Conservation (phyloP, 2,329 filamentous ascomycete genomes). For the Tolypocladium tropicale region DNA sequence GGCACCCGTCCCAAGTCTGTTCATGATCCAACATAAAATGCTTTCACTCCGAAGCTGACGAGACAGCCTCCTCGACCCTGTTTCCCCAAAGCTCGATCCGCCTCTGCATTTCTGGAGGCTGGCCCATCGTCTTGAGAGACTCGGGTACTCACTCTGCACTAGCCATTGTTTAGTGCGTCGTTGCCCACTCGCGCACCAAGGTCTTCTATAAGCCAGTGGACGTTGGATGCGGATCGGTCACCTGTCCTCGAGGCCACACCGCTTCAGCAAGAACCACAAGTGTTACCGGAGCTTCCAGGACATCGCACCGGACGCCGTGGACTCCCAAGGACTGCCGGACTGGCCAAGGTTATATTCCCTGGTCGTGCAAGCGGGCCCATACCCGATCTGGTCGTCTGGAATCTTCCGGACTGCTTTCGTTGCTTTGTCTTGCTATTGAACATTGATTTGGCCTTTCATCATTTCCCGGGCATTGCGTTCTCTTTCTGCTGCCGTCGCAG, state of each 20-base stretch:
- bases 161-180: neutral
- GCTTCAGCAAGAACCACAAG: neutral
- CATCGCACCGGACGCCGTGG: neutral
- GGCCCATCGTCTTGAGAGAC: neutral
- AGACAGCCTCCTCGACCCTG: neutral
- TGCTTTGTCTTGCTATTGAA: neutral
- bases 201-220: neutral
- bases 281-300: neutral
- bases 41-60: neutral
- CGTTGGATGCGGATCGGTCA: neutral
- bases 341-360: conserved; percentile 5
- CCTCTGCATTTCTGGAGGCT: neutral
- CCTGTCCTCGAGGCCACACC: neutral
- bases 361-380: neutral
- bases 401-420: conserved; percentile 2
- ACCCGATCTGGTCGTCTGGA: conserved; percentile 5
- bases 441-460: neutral
- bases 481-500: conserved; percentile 6
- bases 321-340: conserved; percentile 2
- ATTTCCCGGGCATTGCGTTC: neutral
- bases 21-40: conserved; percentile 4
- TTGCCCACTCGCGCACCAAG: neutral
- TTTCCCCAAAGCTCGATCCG: neutral
- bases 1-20: neutral
- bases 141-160: neutral